phyloP scores from a whole-genome alignment of 1,284 basidiomycete species.

The Termitomyces sp. region DNA sequence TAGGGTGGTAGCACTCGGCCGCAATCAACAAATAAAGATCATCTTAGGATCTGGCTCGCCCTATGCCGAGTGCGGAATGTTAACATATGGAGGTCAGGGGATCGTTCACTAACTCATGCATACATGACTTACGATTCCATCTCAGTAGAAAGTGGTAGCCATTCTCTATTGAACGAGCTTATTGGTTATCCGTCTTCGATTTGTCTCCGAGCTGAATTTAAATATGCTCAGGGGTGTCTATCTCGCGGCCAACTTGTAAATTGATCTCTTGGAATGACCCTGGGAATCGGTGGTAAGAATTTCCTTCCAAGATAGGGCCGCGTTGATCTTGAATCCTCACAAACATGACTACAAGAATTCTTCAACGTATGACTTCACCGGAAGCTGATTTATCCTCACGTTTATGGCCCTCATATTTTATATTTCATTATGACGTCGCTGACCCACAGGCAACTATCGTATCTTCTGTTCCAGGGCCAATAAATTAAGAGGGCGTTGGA shows the following conservation, averaged over 20 bases:
- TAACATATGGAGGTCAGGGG: too few species aligned
- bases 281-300: too few species aligned
- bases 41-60: not conserved
- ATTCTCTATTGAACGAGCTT: not conserved
- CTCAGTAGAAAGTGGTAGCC: too few species aligned
- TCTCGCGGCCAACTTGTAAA: too few species aligned
- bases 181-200: too few species aligned
- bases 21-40: not conserved
- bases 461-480: not conserved
- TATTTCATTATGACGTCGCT: not conserved
- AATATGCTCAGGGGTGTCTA: not conserved
- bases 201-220: too few species aligned
- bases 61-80: too few species aligned
- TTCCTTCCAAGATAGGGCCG: too few species aligned
- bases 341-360: not conserved
- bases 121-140: too few species aligned
- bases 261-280: not conserved
- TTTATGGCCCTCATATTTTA: not conserved
- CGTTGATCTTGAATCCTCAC: not conserved
- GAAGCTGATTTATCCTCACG: not conserved
- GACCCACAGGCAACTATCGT: not conserved
- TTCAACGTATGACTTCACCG: not conserved
- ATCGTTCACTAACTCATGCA: too few species aligned
- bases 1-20: not conserved
- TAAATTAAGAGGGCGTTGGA: not conserved